Evolutionary conservation across 2,329 filamentous ascomycete species (phyloP).

Genomic region (Colletotrichum camelliae): DNA sequence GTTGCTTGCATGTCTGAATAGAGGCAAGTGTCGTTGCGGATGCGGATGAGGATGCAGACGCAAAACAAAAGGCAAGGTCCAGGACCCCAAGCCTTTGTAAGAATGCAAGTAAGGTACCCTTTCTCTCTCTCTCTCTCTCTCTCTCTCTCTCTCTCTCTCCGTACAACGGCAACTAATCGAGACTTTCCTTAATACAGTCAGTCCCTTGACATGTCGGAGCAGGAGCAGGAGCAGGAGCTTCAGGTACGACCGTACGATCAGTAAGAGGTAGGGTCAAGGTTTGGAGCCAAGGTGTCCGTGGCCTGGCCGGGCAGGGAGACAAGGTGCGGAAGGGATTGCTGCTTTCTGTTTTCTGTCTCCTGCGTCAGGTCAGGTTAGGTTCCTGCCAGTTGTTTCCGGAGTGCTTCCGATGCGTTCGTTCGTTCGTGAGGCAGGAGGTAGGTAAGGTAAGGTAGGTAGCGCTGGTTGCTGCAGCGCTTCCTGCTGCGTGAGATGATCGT

Average conservation of each 20-base stretch:
- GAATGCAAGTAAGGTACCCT: not conserved
- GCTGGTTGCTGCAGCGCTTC: not conserved
- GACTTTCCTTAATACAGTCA: not conserved
- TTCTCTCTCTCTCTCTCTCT: too few species aligned
- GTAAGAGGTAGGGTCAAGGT: not conserved
- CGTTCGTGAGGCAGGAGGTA: not conserved
- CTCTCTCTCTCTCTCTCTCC: too few species aligned
- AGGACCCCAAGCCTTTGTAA: not conserved
- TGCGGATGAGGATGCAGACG: not conserved
- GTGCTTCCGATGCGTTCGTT: not conserved
- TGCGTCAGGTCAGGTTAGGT: not conserved
- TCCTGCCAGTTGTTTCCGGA: not conserved
- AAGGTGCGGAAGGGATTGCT: not conserved
- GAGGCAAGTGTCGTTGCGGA: conserved; percentile 6
- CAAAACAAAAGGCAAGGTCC: not conserved
- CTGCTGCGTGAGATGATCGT: not conserved
- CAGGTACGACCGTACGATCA: not conserved
- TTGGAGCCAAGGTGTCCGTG: not conserved
- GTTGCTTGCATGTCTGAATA: conserved; percentile 22
- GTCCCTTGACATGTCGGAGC: not conserved
- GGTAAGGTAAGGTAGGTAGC: not conserved
- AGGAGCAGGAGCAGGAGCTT: not conserved
- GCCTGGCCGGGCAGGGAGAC: not conserved
- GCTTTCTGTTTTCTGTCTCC: not conserved
- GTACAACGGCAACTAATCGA: not conserved